phyloP scores from a whole-genome alignment of 2,329 filamentous ascomycete species.

The Aspergillus viridinutans region DNA sequence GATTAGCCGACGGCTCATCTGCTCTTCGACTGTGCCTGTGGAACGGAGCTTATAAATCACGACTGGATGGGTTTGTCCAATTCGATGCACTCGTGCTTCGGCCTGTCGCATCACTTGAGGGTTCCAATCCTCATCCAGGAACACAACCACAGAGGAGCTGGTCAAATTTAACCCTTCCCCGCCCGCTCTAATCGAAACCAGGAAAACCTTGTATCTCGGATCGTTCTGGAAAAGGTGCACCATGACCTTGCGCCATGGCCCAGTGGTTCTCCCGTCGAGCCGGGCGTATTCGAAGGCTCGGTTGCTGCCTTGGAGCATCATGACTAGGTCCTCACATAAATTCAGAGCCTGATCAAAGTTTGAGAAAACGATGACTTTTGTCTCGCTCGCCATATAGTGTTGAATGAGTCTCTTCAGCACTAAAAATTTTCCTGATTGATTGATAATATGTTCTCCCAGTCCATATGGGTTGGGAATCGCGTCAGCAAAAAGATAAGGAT shows the following conservation, averaged over 20 bases:
- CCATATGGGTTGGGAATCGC: constrained; percentile 42
- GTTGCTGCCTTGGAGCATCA: constrained; percentile 40
- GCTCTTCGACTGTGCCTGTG: constrained; percentile 55
- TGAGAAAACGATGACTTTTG: constrained; percentile 55
- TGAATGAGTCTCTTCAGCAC: constrained; percentile 45
- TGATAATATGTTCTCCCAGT: constrained; percentile 45
- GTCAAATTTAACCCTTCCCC: constrained; percentile 55
- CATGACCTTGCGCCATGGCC: constrained; percentile 49
- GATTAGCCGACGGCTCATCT: constrained; percentile 55
- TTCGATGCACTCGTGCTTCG: constrained; percentile 52
- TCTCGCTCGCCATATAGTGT: constrained; percentile 18
- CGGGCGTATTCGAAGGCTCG: constrained; percentile 45
- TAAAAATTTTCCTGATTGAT: constrained; percentile 54
- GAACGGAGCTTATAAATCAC: constrained; percentile 56
- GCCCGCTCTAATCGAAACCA: constrained; percentile 54
- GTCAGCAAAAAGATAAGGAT: constrained; percentile 50
- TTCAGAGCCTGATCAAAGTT: constrained; percentile 51
- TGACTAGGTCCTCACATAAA: constrained; percentile 50
- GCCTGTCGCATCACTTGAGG: constrained; percentile 53
- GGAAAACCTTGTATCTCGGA: constrained; percentile 50
- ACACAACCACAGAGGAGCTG: constrained; percentile 52
- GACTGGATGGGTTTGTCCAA: constrained; percentile 52
- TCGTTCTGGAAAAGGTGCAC: constrained; percentile 52
- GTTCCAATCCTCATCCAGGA: constrained; percentile 55
- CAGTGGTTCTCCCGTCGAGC: constrained; percentile 48